Evolutionary conservation across 768 basidiomycete genomes (phyloP), one percentile per base, ranked within the genome.

Genomic region (Sporobolomyces phaffii): DNA sequence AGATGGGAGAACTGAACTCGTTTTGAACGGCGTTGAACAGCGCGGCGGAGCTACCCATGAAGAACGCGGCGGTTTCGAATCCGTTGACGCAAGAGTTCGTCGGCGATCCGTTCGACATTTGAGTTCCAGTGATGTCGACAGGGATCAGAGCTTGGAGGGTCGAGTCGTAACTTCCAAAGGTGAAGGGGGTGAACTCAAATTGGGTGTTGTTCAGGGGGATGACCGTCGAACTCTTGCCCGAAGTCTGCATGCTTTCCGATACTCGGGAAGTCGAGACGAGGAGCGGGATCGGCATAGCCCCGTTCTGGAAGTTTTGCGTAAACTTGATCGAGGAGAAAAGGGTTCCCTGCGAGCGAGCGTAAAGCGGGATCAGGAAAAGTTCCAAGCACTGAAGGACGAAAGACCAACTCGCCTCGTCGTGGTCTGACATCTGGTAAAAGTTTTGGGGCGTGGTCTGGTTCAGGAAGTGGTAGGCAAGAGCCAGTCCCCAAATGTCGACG

Each of bases 91-190:
- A 93, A 1, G 29, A n/a, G 65, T 83, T 84, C 15, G 77, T 78
- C 0, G 86, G 81, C 63, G 79, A 73, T 5, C 87, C 88, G 62
- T 86, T 82, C 28, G 77, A 75, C 22, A 90, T 74, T 65, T 81
- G 80, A 0, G 88, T 89, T 8, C 91, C 91, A 9, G 83, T 71
- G 72, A 82, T 80, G 65, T 81, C 78, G 38, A 80, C 76, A 0
- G 80, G 78, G 8, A 79, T 79, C 76, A 87, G 89, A 1, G 87
- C 85, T n/a, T 85, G 85, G 11, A 88, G 78, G 56, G 77, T 81
- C 14, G 87, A 86, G 72, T 90, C 88, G 77, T 82, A 90, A 0
- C 87, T 88, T 5, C 87, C 88, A 50, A 86, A 81, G 26, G 62
- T 45, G 63, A 43, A 60, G 0, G 70, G 70, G 22, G 70, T 26